These are phyloP conservation scores for Penicillium sp. DNA, from an alignment of 2,329 filamentous ascomycete genomes.

Conservation along the genomic window DNA sequence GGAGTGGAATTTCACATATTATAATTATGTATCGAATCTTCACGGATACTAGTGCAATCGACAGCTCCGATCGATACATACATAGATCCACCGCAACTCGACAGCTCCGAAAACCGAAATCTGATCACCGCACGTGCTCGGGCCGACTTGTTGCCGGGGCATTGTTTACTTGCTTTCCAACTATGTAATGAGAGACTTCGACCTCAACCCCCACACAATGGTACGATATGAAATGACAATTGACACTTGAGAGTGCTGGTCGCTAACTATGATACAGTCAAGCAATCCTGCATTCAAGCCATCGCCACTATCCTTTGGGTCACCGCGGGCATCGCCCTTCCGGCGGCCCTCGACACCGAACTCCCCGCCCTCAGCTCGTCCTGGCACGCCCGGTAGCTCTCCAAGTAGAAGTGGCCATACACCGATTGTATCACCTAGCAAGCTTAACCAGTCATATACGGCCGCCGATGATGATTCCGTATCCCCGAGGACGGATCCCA, in stretches of 20 bases:
- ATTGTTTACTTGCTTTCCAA: slow-evolving; percentile 19
- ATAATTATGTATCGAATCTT: background rate
- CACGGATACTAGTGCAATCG: background rate
- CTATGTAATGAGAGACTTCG: background rate
- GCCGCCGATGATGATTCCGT: slow-evolving; percentile 40
- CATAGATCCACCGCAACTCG: background rate
- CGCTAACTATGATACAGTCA: slow-evolving; percentile 23
- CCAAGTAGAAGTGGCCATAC: slow-evolving; percentile 40
- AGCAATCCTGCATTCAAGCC: slow-evolving; percentile 64
- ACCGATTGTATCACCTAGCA: slow-evolving; percentile 45
- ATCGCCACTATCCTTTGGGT: slow-evolving; percentile 66
- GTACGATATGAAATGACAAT: slow-evolving; percentile 9
- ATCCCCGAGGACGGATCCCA: slow-evolving; percentile 28
- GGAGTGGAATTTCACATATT: background rate
- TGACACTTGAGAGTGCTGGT: background rate
- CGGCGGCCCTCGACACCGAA: slow-evolving; percentile 61
- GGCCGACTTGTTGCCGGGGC: slow-evolving; percentile 24
- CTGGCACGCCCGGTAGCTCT: slow-evolving; percentile 48
- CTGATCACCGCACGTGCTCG: slow-evolving; percentile 17
- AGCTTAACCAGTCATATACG: slow-evolving; percentile 46
- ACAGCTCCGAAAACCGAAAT: slow-evolving; percentile 1
- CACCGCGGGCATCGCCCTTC: slow-evolving; percentile 65
- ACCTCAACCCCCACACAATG: slow-evolving; percentile 15
- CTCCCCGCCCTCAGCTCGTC: slow-evolving; percentile 53
- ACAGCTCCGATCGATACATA: slow-evolving; percentile 1